Evolutionary conservation across 768 basidiomycete genomes (phyloP), one percentile per base, ranked within the genome.

Genomic region (Podaxis pistillaris): DNA sequence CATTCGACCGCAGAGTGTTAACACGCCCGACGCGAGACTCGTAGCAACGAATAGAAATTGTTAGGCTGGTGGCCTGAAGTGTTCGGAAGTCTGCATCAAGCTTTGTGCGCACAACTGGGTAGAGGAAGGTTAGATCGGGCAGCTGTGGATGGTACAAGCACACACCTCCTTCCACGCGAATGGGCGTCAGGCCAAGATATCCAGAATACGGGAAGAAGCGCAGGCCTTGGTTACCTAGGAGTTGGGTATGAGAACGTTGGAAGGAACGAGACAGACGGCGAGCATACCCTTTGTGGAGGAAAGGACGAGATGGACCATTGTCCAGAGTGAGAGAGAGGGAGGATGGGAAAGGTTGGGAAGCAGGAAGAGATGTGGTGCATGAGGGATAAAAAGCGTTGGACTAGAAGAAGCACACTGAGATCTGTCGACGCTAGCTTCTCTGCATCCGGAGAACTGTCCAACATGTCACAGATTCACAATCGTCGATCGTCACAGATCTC

Each of bases 21-120:
- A 86, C 75, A 64, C 85, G 86, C 63, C 84, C 84, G 56, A 87
- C 74, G 36, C 91, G 85, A 46, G 88, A 81, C 78, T 94, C 92
- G 71, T 93, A 93, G 74, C 92, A 94, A 49, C 91, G 84, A 49
- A 94, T 83, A n/a, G 86, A 83, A 68, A 96, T 80, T 56, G 83
- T 81, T 67, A 93, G 75, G 44, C 86, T 84, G 67, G 82, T 87
- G 66, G 88, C 86, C 9, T 78, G 84, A 59, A 95, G 79, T 17
- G 80, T 82, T 71, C 87, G 90, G 28, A 77, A 77, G 75, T 93
- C 92, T 19, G 83, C 81, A 67, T 93, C 91, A 58, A 88, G 76
- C 64, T 79, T 82, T 47, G 89, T 91, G 65, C 86, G 81, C 38
- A 94, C 88, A 70, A 88, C 86, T 90, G 69, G 30, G 52, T 13